Conservation (phyloP, 208 protist genomes). For the Porcisia hertigi region DNA sequence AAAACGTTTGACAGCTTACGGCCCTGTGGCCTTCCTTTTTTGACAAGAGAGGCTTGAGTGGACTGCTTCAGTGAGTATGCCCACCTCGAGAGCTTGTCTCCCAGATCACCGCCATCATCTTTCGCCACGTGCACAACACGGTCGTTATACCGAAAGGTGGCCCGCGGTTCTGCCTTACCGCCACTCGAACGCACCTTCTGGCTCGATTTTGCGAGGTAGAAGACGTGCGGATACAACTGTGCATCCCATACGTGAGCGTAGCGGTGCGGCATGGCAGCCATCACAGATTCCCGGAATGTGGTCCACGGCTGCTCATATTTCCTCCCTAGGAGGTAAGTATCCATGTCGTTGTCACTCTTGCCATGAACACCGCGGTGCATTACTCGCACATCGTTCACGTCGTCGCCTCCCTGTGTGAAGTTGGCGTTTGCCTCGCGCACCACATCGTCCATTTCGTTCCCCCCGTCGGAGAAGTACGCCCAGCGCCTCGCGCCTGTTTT, state of each 20-base stretch:
- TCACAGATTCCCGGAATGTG: conserved; percentile 72
- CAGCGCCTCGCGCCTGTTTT: conserved; percentile 69
- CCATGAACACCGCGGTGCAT: not conserved
- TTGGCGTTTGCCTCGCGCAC: conserved; percentile 39
- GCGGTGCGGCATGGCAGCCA: conserved; percentile 79
- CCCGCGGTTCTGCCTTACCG: conserved; percentile 18
- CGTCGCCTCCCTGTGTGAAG: conserved; percentile 9
- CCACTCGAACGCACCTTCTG: conserved; percentile 21
- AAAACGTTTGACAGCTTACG: conserved; percentile 66
- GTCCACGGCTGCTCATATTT: conserved; percentile 76
- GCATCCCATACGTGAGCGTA: conserved; percentile 87
- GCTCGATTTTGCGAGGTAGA: conserved; percentile 63
- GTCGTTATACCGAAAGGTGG: conserved; percentile 66
- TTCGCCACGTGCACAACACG: conserved; percentile 62
- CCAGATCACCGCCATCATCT: conserved; percentile 77
- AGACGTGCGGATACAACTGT: conserved; percentile 61
- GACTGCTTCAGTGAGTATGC: not conserved
- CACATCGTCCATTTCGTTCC: conserved; percentile 66
- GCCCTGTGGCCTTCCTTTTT: conserved; percentile 3
- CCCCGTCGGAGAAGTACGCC: conserved; percentile 72
- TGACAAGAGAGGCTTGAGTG: conserved; percentile 4
- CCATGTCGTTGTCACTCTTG: not conserved
- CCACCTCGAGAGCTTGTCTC: conserved; percentile 44
- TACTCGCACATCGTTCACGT: not conserved
- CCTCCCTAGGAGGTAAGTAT: conserved; percentile 7